Base-by-base conservation (phyloP, 2,329 filamentous ascomycete species). In the Aspergillus sp. region DNA sequence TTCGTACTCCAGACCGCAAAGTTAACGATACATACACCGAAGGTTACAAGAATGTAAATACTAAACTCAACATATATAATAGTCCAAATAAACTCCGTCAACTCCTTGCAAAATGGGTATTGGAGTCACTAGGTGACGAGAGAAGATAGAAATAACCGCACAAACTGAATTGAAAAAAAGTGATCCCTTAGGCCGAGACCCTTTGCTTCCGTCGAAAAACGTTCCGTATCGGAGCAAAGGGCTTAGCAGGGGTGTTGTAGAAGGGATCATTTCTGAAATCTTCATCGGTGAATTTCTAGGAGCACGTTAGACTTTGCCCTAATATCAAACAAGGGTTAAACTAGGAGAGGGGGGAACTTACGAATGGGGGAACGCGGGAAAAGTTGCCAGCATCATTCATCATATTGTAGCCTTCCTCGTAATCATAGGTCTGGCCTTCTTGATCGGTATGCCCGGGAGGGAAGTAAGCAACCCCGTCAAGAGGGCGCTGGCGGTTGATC, bases 321-420 rank as follows among this genome's bases (percentile, higher is more conserved):
- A 34, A 36, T 36, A 48, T 18, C 26, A 9, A 32, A 48, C 34
- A 17, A 45, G 13, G 13, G 8, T 5, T 26, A 24, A 26, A 7
- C 44, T 11, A 17, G 15, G 32, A 17, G 15, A 1, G 44, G 82
- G n/a, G n/a, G n/a, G n/a, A n/a, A n/a, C 88, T 74, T 81, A 95
- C 91, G 64, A 90, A 71, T 49, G 85, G 86, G 4, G 87, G 84
- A 79, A 86, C 93, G 47, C 90, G 84, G 76, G 86, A 89, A 70
- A 95, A 96, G 59, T 89, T 85, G 0, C 77, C 75, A 51, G 67
- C 68, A 30, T 73, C 73, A 66, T 93, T 90, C 88, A 93, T 92
- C 70, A 96, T 80, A 68, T 96, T 91, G 2, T 88, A 83, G n/a
- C 92, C 92, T 68, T 97, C 92, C 66, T 91, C 80, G 67, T 97